Evolutionary conservation across 345 rosid species (phyloP).

Genomic region (Salix udensis): DNA sequence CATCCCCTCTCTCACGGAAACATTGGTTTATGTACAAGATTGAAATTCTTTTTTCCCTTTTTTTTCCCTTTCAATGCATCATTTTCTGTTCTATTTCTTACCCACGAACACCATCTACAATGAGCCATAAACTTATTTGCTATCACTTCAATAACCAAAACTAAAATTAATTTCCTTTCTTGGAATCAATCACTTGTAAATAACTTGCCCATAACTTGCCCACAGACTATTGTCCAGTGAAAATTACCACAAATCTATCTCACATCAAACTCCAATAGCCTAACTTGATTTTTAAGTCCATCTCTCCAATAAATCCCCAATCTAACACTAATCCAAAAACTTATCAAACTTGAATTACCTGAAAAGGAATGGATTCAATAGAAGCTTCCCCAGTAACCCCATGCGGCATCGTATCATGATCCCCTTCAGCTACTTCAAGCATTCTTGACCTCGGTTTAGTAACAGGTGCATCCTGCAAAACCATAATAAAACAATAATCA

Average conservation of each 20-base stretch:
- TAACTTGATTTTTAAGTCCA: background rate
- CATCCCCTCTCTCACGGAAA: background rate
- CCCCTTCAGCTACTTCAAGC: slow-evolving; percentile 39
- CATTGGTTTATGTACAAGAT: background rate
- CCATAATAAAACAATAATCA: slow-evolving; percentile 9
- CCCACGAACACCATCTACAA: background rate
- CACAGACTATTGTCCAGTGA: background rate
- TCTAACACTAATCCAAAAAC: background rate
- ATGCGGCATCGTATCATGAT: slow-evolving; percentile 38
- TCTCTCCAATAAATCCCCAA: background rate
- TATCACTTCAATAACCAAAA: background rate
- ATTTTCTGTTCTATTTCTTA: background rate
- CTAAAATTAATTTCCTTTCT: background rate
- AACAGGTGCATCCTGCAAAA: slow-evolving; percentile 48
- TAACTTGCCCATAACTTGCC: no score
- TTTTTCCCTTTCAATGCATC: background rate
- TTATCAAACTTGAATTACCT: slow-evolving; percentile 33
- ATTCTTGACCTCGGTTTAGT: slow-evolving; percentile 52
- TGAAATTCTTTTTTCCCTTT: background rate
- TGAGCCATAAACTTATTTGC: background rate
- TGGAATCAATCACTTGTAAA: background rate
- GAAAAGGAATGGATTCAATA: slow-evolving; percentile 62
- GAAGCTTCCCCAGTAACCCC: slow-evolving; percentile 65
- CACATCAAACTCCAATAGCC: background rate
- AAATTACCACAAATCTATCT: background rate